phyloP scores from a whole-genome alignment of 1,284 basidiomycete species.

The Ustilago hordei region DNA sequence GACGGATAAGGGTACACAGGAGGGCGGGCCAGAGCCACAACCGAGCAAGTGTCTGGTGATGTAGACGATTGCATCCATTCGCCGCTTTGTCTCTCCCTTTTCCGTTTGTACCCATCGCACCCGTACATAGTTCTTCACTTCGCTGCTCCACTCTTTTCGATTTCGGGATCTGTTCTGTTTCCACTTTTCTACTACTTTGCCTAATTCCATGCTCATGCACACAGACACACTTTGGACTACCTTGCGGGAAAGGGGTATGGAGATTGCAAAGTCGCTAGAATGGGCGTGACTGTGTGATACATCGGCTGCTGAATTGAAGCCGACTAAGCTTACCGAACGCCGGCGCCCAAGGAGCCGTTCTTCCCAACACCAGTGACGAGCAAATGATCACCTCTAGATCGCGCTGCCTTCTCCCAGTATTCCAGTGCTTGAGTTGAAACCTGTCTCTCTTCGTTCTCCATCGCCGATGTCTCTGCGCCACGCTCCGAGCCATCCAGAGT shows the following conservation, averaged over 20 bases:
- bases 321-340: conserved; percentile 6
- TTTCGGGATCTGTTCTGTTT: background rate
- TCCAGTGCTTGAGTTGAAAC: conserved; percentile 11
- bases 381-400: conserved; percentile 40
- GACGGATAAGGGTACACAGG: conserved; percentile 60
- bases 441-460: background rate
- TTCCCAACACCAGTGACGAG: conserved; percentile 42
- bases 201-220: conserved; percentile 11
- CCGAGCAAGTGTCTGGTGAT: conserved; percentile 65
- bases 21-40: conserved; percentile 62
- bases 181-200: conserved; percentile 2
- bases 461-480: background rate
- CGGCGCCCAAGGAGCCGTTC: conserved; percentile 34
- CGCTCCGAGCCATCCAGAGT: background rate
- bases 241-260: background rate
- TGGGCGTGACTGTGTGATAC: background rate
- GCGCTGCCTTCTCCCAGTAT: conserved; percentile 36
- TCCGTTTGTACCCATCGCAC: background rate
- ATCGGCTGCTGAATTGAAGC: background rate
- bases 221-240: background rate
- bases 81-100: conserved; percentile 2
- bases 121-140: background rate
- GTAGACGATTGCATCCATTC: conserved; percentile 25
- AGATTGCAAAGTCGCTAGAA: background rate
- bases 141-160: background rate